A percentile compares a stretch with the other conserved stretches of the same genome.
phyloP scores from a whole-genome alignment of 2,329 filamentous ascomycete species.

The Lithohypha guttulata region DNA sequence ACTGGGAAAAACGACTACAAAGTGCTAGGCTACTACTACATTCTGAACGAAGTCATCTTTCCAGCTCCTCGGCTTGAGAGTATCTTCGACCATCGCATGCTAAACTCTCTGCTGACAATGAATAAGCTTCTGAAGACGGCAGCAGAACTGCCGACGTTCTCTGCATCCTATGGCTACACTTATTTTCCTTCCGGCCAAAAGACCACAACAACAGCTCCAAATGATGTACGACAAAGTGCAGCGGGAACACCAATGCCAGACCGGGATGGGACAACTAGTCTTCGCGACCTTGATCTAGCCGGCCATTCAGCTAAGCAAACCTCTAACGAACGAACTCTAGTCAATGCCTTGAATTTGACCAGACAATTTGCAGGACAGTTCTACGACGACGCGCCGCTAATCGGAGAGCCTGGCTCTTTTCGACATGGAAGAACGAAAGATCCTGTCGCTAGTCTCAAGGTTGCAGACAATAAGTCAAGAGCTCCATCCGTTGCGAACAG shows the following conservation, averaged over 20 bases:
- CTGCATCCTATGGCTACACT: slow-evolving; percentile 48
- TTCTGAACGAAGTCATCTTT: slow-evolving; percentile 50
- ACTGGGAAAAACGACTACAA: slow-evolving; percentile 39
- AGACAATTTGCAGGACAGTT: slow-evolving; percentile 48
- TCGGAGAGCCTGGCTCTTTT: slow-evolving; percentile 53
- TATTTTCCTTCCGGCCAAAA: slow-evolving; percentile 40
- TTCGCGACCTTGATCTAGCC: not conserved
- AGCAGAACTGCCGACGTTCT: slow-evolving; percentile 45
- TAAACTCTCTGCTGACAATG: slow-evolving; percentile 45
- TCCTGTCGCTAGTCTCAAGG: slow-evolving; percentile 8
- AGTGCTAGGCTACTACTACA: slow-evolving; percentile 48
- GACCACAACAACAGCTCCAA: slow-evolving; percentile 18
- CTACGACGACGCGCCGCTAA: slow-evolving; percentile 53
- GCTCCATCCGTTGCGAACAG: not conserved
- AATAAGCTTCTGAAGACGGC: slow-evolving; percentile 45
- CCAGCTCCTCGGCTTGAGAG: slow-evolving; percentile 52
- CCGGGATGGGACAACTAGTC: slow-evolving; percentile 8
- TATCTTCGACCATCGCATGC: slow-evolving; percentile 45
- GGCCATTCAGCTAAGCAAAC: slow-evolving; percentile 8
- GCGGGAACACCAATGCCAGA: slow-evolving; percentile 38
- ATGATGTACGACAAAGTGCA: slow-evolving; percentile 36
- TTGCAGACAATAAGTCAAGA: not conserved
- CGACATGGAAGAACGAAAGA: slow-evolving; percentile 40
- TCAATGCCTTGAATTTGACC: slow-evolving; percentile 41
- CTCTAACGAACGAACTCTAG: slow-evolving; percentile 31